Evolutionary conservation across 345 rosid genomes (phyloP).

Genomic region (rapeseed (Brassica napus)): Da-Ae NC_063452.1:61289501-61290000

Average conservation of each 20-base stretch:
- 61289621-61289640: background rate
- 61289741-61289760: too few species aligned
- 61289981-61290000: background rate
- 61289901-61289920: background rate
- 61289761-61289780: constrained; percentile 1
- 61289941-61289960: background rate
- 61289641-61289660: background rate
- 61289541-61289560: constrained; percentile 34
- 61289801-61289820: constrained; percentile 30
- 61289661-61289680: constrained; percentile 20
- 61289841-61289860: constrained; percentile 1
- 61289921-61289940: background rate
- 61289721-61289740: background rate
- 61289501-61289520: constrained; percentile 1
- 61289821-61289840: constrained; percentile 34
- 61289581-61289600: constrained; percentile 31
- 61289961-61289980: too few species aligned
- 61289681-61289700: constrained; percentile 16
- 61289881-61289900: constrained; percentile 20
- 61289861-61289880: constrained; percentile 25
- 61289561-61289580: background rate
- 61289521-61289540: constrained; percentile 11
- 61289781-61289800: constrained; percentile 17
- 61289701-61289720: background rate
- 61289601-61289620: constrained; percentile 25